These are phyloP conservation scores for Pyrus communis DNA, from an alignment of 306 rosid species.

Conservation along the genomic window DNA sequence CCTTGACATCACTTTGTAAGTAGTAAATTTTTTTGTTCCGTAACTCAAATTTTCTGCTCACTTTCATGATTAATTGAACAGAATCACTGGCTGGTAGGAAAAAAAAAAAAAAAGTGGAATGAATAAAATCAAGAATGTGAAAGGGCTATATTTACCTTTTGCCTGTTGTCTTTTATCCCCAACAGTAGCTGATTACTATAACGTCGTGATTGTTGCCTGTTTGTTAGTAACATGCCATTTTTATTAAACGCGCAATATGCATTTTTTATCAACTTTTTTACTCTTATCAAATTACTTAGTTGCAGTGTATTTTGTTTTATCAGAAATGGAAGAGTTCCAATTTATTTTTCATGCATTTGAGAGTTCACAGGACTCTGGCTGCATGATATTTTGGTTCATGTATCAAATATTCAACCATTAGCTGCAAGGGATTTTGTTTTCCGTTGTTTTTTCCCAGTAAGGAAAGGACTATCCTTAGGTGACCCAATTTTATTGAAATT, in stretches of 20 bases:
- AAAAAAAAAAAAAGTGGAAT: neutral
- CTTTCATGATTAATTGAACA: neutral
- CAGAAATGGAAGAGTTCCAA: neutral
- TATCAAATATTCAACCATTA: neutral
- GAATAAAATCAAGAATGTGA: neutral
- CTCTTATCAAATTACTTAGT: neutral
- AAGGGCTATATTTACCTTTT: neutral
- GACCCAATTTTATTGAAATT: neutral
- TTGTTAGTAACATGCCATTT: neutral
- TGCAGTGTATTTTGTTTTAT: neutral
- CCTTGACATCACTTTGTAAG: constrained; percentile 78
- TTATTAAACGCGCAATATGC: neutral
- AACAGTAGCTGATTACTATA: neutral
- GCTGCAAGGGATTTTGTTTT: neutral
- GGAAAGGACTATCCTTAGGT: neutral
- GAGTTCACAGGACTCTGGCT: neutral
- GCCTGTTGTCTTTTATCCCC: neutral
- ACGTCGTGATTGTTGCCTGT: neutral
- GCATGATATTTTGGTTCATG: neutral
- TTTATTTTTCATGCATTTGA: neutral
- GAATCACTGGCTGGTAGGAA: too few species aligned
- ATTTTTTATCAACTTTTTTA: neutral
- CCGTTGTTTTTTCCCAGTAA: neutral
- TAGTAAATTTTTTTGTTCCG: constrained; percentile 8
- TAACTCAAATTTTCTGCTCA: neutral